phyloP scores from a whole-genome alignment of 768 basidiomycete species.

The Leccinum disarticulatum region DNA sequence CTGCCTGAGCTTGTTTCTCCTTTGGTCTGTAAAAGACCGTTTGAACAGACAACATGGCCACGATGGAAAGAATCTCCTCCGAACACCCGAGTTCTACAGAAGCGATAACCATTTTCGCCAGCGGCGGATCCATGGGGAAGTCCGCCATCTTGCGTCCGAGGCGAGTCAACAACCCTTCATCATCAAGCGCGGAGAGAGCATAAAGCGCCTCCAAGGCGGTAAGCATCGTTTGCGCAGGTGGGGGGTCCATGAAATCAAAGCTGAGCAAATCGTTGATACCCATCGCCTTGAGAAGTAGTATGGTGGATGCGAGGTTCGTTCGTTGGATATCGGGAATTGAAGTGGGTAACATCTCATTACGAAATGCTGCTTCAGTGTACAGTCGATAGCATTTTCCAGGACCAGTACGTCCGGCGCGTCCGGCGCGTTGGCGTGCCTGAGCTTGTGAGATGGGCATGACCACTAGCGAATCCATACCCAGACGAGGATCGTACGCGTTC shows the following conservation, averaged over 20 bases:
- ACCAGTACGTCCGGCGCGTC: constrained; percentile 96
- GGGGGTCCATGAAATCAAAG: constrained; percentile 99
- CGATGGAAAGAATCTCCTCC: constrained; percentile 95
- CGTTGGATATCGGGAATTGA: constrained; percentile 98
- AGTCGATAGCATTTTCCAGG: constrained; percentile 98
- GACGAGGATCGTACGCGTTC: constrained; percentile 94
- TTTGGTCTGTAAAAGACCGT: constrained; percentile 99
- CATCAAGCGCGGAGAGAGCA: constrained; percentile 93
- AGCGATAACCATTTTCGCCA: constrained; percentile 97
- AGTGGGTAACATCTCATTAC: constrained; percentile 98
- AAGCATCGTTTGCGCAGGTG: constrained; percentile 94
- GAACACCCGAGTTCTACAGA: constrained; percentile 98
- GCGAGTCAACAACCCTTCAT: constrained; percentile 92
- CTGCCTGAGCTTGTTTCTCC: constrained; percentile 98
- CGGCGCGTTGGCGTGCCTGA: constrained; percentile 92
- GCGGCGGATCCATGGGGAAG: constrained; percentile 95
- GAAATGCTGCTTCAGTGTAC: constrained; percentile 96
- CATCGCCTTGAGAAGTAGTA: constrained; percentile 97
- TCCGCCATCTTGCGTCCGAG: constrained; percentile 99
- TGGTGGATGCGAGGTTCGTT: constrained; percentile 88
- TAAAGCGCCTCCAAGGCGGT: constrained; percentile 94
- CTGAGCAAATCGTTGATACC: constrained; percentile 96
- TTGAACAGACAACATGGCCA: constrained; percentile 96
- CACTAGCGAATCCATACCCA: constrained; percentile 98
- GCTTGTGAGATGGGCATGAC: constrained; percentile 99